Evolutionary conservation across 2,329 filamentous ascomycete species (phyloP).

Genomic region (Beauveria pseudobassiana): DNA sequence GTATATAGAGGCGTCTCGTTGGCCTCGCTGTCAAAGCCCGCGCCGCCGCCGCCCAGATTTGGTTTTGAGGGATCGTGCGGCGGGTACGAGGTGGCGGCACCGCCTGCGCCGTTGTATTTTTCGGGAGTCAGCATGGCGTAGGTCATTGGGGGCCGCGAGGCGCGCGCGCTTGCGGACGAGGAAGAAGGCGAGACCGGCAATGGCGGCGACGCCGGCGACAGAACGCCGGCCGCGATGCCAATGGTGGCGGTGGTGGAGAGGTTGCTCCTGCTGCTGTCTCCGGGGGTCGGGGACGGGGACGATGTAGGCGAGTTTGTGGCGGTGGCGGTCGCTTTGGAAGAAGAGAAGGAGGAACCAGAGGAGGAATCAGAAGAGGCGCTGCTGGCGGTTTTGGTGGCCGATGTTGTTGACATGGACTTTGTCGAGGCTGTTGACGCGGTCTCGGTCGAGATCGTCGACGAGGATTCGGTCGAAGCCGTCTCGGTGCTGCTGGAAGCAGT

Average conservation of each 20-base stretch:
- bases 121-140: constrained; percentile 23
- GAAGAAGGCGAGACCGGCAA: constrained; percentile 19
- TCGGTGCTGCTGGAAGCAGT: background rate
- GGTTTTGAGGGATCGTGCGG: constrained; percentile 18
- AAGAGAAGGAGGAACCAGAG: no score
- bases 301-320: constrained; percentile 9
- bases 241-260: constrained; percentile 25
- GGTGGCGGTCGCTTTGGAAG: constrained; percentile 6
- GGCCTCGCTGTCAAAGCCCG: background rate
- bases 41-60: background rate
- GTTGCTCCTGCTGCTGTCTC: background rate
- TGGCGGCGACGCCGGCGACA: constrained; percentile 20
- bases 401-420: background rate
- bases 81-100: constrained; percentile 14
- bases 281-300: background rate
- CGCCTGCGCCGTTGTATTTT: constrained; percentile 13
- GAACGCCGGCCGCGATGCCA: constrained; percentile 27
- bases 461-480: constrained; percentile 13
- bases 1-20: constrained; percentile 10
- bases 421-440: constrained; percentile 10
- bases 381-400: background rate
- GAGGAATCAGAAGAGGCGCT: constrained; percentile 15
- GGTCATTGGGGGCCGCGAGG: constrained; percentile 17
- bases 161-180: constrained; percentile 22
- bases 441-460: constrained; percentile 11